These are phyloP conservation scores for Yamadazyma olivae DNA, from an alignment of 805 yeast species.

Conservation along the genomic window DNA sequence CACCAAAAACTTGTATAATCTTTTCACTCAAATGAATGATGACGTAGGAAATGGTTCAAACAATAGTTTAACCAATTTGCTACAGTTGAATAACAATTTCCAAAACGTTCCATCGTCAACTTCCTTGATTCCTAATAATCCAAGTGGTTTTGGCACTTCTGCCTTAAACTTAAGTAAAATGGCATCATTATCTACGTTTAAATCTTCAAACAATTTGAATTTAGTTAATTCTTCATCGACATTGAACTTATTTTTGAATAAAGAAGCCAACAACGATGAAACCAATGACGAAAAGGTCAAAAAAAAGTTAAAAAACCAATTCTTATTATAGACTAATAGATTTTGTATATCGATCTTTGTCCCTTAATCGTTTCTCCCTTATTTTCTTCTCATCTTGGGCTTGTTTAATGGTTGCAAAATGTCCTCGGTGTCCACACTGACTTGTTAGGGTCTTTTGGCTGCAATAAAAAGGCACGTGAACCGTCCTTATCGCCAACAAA, in stretches of 20 bases:
- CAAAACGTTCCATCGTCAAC: constrained; percentile 1
- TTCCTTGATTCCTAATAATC: background rate
- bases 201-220: constrained; percentile 11
- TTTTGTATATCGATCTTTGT: too few relatives aligned
- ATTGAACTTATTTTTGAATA: constrained; percentile 12
- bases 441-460: too few relatives aligned
- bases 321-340: constrained; percentile 8
- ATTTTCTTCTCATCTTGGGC: too few relatives aligned
- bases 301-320: constrained; percentile 9
- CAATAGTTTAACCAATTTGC: constrained; percentile 21
- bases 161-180: constrained; percentile 10
- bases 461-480: too few relatives aligned
- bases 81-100: constrained; percentile 16
- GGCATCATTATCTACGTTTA: constrained; percentile 10
- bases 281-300: constrained; percentile 8
- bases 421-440: too few relatives aligned
- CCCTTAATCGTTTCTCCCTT: too few relatives aligned
- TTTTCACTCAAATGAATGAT: constrained; percentile 25
- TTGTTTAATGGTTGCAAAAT: too few relatives aligned
- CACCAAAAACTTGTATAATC: constrained; percentile 26
- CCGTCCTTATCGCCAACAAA: too few relatives aligned
- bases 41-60: constrained; percentile 17
- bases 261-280: constrained; percentile 3
- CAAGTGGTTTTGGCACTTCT: constrained; percentile 1
- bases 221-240: constrained; percentile 11